Conservation (phyloP, 306 rosid genomes). For the Sindora glabra region DNA sequence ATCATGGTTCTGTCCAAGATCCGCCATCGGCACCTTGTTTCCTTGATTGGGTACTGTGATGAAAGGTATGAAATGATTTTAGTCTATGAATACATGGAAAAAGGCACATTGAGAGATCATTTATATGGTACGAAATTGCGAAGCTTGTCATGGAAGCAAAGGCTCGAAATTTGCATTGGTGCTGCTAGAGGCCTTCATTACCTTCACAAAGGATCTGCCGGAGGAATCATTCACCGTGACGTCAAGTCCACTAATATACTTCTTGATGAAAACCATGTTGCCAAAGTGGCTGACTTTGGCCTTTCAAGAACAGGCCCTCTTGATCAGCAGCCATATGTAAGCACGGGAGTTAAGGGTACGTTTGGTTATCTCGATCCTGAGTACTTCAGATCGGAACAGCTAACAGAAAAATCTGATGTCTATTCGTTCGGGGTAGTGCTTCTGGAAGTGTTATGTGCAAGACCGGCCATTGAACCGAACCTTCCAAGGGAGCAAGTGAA, state of each 20-base stretch:
- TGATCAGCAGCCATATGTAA: slow-evolving; percentile 26
- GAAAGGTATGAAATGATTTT: slow-evolving; percentile 47
- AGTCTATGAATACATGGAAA: slow-evolving; percentile 47
- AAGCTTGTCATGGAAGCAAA: slow-evolving; percentile 34
- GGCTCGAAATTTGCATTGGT: slow-evolving; percentile 52
- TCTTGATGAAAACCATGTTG: slow-evolving; percentile 38
- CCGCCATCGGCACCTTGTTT: slow-evolving; percentile 48
- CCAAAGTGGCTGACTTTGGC: slow-evolving; percentile 62
- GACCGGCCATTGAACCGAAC: slow-evolving; percentile 30
- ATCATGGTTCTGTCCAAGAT: slow-evolving; percentile 48
- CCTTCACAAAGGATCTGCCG: slow-evolving; percentile 42
- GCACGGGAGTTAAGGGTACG: slow-evolving; percentile 40
- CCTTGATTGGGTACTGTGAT: slow-evolving; percentile 44
- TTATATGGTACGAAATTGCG: slow-evolving; percentile 22
- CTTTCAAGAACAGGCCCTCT: slow-evolving; percentile 44
- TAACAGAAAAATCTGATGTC: slow-evolving; percentile 57
- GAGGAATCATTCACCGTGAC: slow-evolving; percentile 52
- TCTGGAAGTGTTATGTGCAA: slow-evolving; percentile 44
- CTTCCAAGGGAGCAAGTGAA: slow-evolving; percentile 36
- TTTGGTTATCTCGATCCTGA: slow-evolving; percentile 60
- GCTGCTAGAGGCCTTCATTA: slow-evolving; percentile 49
- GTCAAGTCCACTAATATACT: slow-evolving; percentile 48
- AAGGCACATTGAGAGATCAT: slow-evolving; percentile 40
- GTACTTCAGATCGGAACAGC: slow-evolving; percentile 32
- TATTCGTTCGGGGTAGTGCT: slow-evolving; percentile 56